Evolutionary conservation across 805 yeast species (phyloP).

Genomic region (Suhomyces prunicola): DNA sequence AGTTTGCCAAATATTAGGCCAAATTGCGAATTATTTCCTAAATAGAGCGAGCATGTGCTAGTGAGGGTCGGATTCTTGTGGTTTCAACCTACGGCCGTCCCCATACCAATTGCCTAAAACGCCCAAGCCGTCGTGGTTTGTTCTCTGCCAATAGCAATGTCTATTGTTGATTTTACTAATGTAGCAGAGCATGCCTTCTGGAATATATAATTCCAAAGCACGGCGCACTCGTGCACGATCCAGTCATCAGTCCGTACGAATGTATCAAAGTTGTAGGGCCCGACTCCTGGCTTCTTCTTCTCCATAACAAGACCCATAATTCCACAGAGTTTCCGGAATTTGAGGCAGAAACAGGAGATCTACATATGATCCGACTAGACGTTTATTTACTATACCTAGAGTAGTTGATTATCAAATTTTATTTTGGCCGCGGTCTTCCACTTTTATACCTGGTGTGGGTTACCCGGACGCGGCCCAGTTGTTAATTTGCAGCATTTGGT

Average conservation of each 20-base stretch:
- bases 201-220: background rate
- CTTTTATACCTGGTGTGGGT: background rate
- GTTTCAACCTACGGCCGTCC: background rate
- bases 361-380: background rate
- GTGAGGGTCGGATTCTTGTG: background rate
- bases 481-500: background rate
- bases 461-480: conserved; percentile 5
- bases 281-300: conserved; percentile 53
- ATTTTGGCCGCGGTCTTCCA: background rate
- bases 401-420: background rate
- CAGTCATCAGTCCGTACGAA: conserved; percentile 33
- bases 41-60: background rate
- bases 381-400: conserved; percentile 2
- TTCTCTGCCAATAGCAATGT: background rate
- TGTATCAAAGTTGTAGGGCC: conserved; percentile 47
- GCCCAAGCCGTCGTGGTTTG: background rate
- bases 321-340: conserved; percentile 43
- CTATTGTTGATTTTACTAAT: background rate
- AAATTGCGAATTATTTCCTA: background rate
- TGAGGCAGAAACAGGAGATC: conserved; percentile 67
- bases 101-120: background rate
- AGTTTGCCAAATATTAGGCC: background rate
- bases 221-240: conserved; percentile 43
- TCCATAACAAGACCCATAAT: conserved; percentile 60
- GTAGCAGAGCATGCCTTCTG: background rate